Evolutionary conservation across 139 green algal species (phyloP), one percentile per base, ranked within the genome.

Genomic region (Tetradesmus obliquus): DNA sequence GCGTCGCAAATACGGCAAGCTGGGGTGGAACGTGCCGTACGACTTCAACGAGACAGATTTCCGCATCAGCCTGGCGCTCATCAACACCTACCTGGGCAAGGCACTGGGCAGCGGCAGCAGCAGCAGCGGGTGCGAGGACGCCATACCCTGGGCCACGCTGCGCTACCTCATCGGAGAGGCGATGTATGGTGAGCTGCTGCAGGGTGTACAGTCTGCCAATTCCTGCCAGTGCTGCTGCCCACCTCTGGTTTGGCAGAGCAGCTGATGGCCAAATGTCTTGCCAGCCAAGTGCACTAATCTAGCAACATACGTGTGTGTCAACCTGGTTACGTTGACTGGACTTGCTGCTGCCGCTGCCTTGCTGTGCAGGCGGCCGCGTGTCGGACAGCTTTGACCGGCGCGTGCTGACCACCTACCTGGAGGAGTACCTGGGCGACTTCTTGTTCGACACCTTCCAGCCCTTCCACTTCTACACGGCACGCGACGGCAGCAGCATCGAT

Each of bases 21-120:
- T 99, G 74, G 97, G 97, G 17, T 98, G 97, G 97, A 99, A 99
- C 89, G 97, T 99, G 81, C 93, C 96, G 6, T 98, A 98, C 89
- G 97, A 99, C 94, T 99, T 99, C 95, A 99, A 98, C 93, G 97
- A 98, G 91, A 99, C 97, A 24, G 97, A 99, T 94, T 98, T 98
- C 94, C 93, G 97, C 62, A 99, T 99, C 93, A 97, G 93, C 88
- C 96, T 98, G 92, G 94, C 95, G 5, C 94, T 99, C 81, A 97
- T 98, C 87, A 93, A 91, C 66, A 98, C 97, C 13, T 99, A 98
- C 93, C 94, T 98, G 17, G 95, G 93, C 58, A 98, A 98, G 93
- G 94, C 96, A 1, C 9, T 87, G 24, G 53, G 53, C 7, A n/a
- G 32, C 10, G 62, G 69, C 9, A 69, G 32, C 57, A 5, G 24